Percentiles rank a stretch among this genome's conserved stretches.
phyloP scores from a whole-genome alignment of 768 basidiomycete species.

The Amanita phalloides region DNA sequence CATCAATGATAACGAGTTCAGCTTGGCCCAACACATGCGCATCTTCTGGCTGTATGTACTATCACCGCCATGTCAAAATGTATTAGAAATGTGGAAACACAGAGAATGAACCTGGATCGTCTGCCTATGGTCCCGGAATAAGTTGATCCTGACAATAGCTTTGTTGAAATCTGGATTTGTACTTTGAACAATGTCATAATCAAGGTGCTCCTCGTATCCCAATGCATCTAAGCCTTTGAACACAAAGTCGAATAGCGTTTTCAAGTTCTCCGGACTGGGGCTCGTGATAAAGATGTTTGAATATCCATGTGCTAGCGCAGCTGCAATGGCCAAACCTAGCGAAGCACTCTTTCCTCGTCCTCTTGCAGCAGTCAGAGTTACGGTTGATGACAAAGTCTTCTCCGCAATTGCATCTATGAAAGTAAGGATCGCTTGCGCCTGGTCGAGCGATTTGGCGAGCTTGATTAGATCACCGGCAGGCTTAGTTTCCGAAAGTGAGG shows the following conservation, averaged over 20 bases:
- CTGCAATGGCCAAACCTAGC: constrained; percentile 88
- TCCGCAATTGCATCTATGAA: constrained; percentile 92
- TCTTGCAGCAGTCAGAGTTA: constrained; percentile 88
- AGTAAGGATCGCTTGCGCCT: constrained; percentile 88
- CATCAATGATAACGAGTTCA: constrained; percentile 94
- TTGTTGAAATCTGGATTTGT: constrained; percentile 93
- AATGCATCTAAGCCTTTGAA: constrained; percentile 94
- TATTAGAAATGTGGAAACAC: background rate
- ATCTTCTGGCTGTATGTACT: constrained; percentile 99
- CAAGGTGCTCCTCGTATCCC: constrained; percentile 95
- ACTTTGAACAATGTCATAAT: constrained; percentile 93
- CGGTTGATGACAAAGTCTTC: constrained; percentile 89
- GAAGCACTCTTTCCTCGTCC: constrained; percentile 97
- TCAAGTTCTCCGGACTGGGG: constrained; percentile 95
- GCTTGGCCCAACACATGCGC: constrained; percentile 97
- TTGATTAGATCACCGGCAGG: constrained; percentile 85
- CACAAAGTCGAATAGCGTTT: constrained; percentile 95
- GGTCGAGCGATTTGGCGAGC: constrained; percentile 86
- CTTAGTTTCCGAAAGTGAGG: constrained; percentile 69
- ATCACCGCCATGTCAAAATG: background rate
- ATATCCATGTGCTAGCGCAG: constrained; percentile 88
- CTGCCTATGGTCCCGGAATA: constrained; percentile 89
- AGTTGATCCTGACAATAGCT: constrained; percentile 90
- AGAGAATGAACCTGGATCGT: constrained; percentile 75
- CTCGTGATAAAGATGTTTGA: constrained; percentile 98